Conservation (phyloP, 495 filamentous ascomycete genomes). For the Talaromyces stipitatus region DNA sequence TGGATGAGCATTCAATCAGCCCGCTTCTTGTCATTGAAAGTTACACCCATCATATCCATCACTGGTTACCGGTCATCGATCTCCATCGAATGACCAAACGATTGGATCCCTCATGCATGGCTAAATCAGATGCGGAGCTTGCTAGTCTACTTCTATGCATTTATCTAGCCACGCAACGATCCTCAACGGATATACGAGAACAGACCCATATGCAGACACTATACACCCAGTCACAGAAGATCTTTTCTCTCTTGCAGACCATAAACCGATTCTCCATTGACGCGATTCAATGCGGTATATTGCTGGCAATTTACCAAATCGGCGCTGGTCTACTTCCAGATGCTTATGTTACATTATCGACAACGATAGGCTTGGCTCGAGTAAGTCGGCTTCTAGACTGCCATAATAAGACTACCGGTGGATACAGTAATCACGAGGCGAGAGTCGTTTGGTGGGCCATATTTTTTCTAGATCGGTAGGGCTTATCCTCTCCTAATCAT, state of each 20-base stretch:
- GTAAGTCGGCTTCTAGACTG: neutral
- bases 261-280: neutral
- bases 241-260: neutral
- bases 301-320: conserved; percentile 1
- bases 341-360: conserved; percentile 3
- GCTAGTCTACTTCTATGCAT: neutral
- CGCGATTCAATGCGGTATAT: neutral
- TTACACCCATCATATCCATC: neutral
- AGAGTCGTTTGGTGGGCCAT: neutral
- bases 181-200: neutral
- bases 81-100: neutral
- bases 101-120: neutral
- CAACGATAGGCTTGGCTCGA: neutral
- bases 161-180: neutral
- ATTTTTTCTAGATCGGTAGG: conserved; percentile 4
- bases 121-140: neutral
- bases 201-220: neutral
- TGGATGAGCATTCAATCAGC: neutral
- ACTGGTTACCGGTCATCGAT: neutral
- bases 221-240: neutral
- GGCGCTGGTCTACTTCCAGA: conserved; percentile 1
- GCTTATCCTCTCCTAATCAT: neutral
- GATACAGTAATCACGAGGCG: neutral
- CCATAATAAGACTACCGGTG: neutral
- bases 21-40: neutral